A percentile compares a stretch with the other conserved stretches of the same genome.
Evolutionary conservation across 2,329 filamentous ascomycete genomes (phyloP).

Genomic region (Sclerotinia glacialis): DNA sequence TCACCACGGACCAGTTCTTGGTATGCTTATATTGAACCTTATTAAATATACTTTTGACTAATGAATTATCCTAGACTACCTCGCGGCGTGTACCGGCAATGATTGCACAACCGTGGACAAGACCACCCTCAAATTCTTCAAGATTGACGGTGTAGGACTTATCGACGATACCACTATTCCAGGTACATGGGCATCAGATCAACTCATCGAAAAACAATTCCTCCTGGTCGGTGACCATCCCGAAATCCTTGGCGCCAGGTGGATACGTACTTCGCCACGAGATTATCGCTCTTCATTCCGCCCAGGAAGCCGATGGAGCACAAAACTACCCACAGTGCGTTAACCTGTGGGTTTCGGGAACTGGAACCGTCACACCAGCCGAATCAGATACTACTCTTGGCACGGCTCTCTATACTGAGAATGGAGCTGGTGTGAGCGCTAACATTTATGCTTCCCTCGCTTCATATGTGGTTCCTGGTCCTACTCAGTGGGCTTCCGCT

Average conservation of each 20-base stretch:
- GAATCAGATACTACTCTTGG: constrained; percentile 41
- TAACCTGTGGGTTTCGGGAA: constrained; percentile 48
- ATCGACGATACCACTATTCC: constrained; percentile 38
- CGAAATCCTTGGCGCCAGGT: constrained; percentile 43
- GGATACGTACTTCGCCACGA: constrained; percentile 52
- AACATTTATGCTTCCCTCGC: constrained; percentile 42
- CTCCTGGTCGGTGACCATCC: constrained; percentile 50
- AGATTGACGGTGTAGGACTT: constrained; percentile 44
- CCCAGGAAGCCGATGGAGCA: constrained; percentile 44
- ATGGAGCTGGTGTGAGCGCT: constrained; percentile 45
- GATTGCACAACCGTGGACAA: constrained; percentile 44
- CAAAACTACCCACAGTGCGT: constrained; percentile 52
- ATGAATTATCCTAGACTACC: constrained; percentile 31
- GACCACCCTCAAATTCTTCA: constrained; percentile 44
- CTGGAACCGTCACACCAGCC: constrained; percentile 41
- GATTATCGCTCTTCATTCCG: constrained; percentile 37
- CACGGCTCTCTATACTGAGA: constrained; percentile 44
- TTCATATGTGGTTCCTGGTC: constrained; percentile 40
- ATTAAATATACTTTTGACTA: background rate
- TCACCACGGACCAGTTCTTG: constrained; percentile 43
- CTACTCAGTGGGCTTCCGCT: constrained; percentile 27
- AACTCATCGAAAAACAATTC: constrained; percentile 53
- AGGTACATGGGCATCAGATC: constrained; percentile 46
- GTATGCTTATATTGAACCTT: background rate
- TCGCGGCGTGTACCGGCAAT: constrained; percentile 40